Conservation (phyloP, 257 asterid genomes). For the Ilex asprella region DNA sequence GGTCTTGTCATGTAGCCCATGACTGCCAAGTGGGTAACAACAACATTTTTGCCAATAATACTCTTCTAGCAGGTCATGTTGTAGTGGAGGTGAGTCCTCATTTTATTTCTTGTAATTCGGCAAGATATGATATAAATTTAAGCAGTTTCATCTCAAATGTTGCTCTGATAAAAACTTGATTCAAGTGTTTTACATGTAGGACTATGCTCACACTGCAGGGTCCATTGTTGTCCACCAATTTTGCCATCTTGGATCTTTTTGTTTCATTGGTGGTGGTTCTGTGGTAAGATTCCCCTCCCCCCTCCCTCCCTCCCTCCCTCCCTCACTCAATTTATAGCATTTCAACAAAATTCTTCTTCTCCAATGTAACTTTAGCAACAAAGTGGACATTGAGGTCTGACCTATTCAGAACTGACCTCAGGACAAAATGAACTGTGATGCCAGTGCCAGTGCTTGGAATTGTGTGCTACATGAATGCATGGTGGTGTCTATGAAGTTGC, state of each 20-base stretch:
- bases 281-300: constrained; percentile 40
- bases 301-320: too few species aligned
- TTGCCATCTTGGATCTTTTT: constrained; percentile 84
- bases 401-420: too few species aligned
- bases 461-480: too few species aligned
- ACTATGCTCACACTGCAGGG: constrained; percentile 81
- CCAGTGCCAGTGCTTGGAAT: too few species aligned
- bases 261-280: constrained; percentile 96
- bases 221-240: constrained; percentile 79
- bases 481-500: too few species aligned
- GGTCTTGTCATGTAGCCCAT: constrained; percentile 95
- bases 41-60: constrained; percentile 82
- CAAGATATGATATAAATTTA: not conserved
- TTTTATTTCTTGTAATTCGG: constrained; percentile 7
- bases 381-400: too few species aligned
- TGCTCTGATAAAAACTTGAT: constrained; percentile 9
- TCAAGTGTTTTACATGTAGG: constrained; percentile 40
- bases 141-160: constrained; percentile 1
- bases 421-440: too few species aligned
- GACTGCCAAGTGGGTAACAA: constrained; percentile 83
- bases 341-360: too few species aligned
- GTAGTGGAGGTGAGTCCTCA: constrained; percentile 60
- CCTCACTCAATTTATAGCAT: too few species aligned
- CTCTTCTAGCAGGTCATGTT: constrained; percentile 94
- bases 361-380: too few species aligned